Evolutionary conservation across 768 basidiomycete species (phyloP).

Genomic region (Termitomyces sp.): DNA sequence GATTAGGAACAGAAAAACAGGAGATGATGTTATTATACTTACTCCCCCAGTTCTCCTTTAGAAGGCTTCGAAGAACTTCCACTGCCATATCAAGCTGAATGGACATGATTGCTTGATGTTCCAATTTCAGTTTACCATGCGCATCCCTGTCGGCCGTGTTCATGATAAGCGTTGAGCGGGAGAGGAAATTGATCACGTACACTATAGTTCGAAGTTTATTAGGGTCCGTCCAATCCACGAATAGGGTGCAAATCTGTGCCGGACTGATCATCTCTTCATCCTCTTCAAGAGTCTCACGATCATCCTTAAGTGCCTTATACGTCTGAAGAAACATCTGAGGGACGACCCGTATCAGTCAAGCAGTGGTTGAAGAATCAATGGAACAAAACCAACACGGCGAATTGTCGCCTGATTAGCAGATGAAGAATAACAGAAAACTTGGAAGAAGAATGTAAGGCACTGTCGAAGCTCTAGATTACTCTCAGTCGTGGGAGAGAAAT

Average conservation of each 20-base stretch:
- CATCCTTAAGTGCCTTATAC: slow-evolving; percentile 43
- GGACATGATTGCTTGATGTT: slow-evolving; percentile 18
- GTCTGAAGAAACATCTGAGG: slow-evolving; percentile 51
- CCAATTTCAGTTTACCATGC: slow-evolving; percentile 20
- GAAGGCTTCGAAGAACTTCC: slow-evolving; percentile 37
- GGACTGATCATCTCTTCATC: slow-evolving; percentile 54
- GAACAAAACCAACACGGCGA: slow-evolving; percentile 41
- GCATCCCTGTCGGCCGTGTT: slow-evolving; percentile 12
- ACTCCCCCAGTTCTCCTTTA: slow-evolving; percentile 49
- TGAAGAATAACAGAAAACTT: slow-evolving; percentile 81
- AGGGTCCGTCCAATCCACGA: slow-evolving; percentile 76
- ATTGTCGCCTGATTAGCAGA: slow-evolving; percentile 68
- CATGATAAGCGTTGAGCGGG: neutral
- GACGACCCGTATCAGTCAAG: neutral
- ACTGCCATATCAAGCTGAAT: slow-evolving; percentile 46
- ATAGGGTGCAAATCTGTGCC: slow-evolving; percentile 53
- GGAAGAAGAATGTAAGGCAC: slow-evolving; percentile 83
- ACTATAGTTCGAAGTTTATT: slow-evolving; percentile 40
- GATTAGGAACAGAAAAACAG: neutral
- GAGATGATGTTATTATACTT: slow-evolving; percentile 18
- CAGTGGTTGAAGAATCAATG: neutral
- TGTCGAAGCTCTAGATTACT: slow-evolving; percentile 84
- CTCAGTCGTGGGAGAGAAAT: slow-evolving; percentile 74
- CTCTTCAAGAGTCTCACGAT: slow-evolving; percentile 45
- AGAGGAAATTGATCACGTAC: slow-evolving; percentile 1